Evolutionary conservation across 2,329 filamentous ascomycete species (phyloP), one percentile per base, ranked within the genome.

Genomic region (Aspergillus phoenicis): DNA sequence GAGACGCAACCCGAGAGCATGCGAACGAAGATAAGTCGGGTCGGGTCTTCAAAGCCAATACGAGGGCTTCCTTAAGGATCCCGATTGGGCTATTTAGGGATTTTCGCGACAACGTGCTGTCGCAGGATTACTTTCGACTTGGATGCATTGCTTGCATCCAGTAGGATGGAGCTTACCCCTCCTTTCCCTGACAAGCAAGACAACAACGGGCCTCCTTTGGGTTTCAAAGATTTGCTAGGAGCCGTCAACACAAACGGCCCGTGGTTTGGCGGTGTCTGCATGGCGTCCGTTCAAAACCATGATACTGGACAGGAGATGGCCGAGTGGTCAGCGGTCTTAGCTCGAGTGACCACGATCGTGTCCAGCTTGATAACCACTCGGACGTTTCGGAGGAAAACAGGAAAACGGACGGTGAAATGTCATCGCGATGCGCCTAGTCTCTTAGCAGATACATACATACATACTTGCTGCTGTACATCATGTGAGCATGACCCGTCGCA

Each of bases 301-400:
- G 22, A 22, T 52, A 47, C 36, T 41, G 41, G 20, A 26, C 41
- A 11, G 41, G 26, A 8, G 28, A 22, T 20, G 43, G 30, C 38
- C 30, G 24, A 41, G 28, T 52, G 36, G 58, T 26, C 36, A 53
- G 26, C 33, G 26, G 48, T 52, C 45, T 58, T 64, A 56, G 54
- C 48, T 59, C 53, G 51, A 60, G 26, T 47, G 47, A 43, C 49
- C 43, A 67, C 30, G 53, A 65, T 71, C 71, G 71, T 73, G 70
- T 75, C 64, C 63, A 65, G 62, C 52, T 53, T 55, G 52, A 67
- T 58, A 60, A 63, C 73, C 73, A 75, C 68, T 74, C 73, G 73
- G 73, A 73, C 63, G 63, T 63, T 63, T 68, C 71, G 73, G 73
- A 75, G 66, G 47, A 43, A 33, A 58, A 51, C 43, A 39, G 45